A percentile compares a stretch with the other conserved stretches of the same genome.
These are phyloP conservation scores for Fusarium haematococcum DNA, from an alignment of 2,329 filamentous ascomycete species.

Conservation along the genomic window DNA sequence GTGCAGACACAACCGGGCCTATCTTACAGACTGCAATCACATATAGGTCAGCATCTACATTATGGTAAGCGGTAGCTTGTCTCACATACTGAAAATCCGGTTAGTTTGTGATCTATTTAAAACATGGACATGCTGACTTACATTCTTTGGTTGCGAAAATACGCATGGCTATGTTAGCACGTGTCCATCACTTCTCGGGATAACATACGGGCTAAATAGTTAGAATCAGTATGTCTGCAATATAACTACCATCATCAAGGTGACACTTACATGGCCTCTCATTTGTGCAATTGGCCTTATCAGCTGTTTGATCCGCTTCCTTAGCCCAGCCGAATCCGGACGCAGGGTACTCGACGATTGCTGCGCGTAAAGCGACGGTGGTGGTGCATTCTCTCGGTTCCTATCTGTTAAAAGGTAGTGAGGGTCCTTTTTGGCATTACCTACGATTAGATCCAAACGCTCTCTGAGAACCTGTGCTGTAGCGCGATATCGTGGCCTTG, in stretches of 20 bases:
- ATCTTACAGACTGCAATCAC: background rate
- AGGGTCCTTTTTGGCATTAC: background rate
- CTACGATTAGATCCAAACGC: background rate
- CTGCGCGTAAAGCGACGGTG: background rate
- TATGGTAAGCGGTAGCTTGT: background rate
- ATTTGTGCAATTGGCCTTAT: background rate
- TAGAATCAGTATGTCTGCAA: background rate
- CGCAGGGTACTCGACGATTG: background rate
- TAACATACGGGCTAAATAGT: background rate
- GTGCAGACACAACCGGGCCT: background rate
- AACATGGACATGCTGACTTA: background rate
- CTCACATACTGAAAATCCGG: background rate
- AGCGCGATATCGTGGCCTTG: background rate
- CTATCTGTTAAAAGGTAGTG: background rate
- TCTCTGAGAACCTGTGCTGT: background rate
- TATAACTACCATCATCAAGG: background rate
- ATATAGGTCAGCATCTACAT: background rate
- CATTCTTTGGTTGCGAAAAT: background rate
- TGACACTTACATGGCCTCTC: slow-evolving; percentile 4
- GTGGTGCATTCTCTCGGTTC: background rate
- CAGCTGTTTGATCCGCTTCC: background rate
- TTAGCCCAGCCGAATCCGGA: background rate
- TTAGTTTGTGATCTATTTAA: background rate
- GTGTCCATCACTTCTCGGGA: background rate
- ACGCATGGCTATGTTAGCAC: background rate